Evolutionary conservation across 306 rosid genomes (phyloP), one percentile per base, ranked within the genome.

Genomic region (Cicer pinnatifidum): DNA sequence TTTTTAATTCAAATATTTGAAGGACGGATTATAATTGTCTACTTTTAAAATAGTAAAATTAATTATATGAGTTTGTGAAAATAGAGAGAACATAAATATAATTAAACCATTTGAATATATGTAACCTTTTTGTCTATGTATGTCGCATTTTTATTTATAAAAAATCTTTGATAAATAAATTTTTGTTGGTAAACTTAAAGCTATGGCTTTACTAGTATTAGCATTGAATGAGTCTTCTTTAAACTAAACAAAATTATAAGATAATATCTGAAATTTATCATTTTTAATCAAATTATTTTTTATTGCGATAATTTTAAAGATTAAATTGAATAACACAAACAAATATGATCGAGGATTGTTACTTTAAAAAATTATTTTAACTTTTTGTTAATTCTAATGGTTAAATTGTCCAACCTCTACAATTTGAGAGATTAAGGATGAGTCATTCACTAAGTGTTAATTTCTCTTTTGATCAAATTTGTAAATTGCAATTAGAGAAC

Each of bases 401-500:
- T 3, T 48, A 6, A 48, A 48, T 48, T n/a, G 19, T 48, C 2
- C 3, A 48, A 48, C 17, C 17, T 0, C 17, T 12, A 0, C 15
- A n/a, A 48, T 48, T 12, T 28, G 35, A 28, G 35, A 28, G 35
- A 28, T 28, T 47, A 12, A 47, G 17, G 17, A 47, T 47, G 53
- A 47, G 8, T 47, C 16, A 46, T 0, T 5, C n/a, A 45, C 13
- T 19, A 11, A 47, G 35, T 38, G 78, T 72, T 1, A 20, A 40
- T 37, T 64, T 71, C 45, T 45, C 28, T 35, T 10, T 13, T 28
- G 23, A 11, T 60, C 37, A 11, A 60, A 28, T 16, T 60, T 80
- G 67, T 75, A 53, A 58, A 58, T 57, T 73, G 57, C 63, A 79
- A n/a, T n/a, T n/a, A 73, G 75, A 47, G 70, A 79, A 57, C 57